Evolutionary conservation across 768 basidiomycete species (phyloP), one percentile per base, ranked within the genome.

Genomic region (Austroboletus festivus): DNA sequence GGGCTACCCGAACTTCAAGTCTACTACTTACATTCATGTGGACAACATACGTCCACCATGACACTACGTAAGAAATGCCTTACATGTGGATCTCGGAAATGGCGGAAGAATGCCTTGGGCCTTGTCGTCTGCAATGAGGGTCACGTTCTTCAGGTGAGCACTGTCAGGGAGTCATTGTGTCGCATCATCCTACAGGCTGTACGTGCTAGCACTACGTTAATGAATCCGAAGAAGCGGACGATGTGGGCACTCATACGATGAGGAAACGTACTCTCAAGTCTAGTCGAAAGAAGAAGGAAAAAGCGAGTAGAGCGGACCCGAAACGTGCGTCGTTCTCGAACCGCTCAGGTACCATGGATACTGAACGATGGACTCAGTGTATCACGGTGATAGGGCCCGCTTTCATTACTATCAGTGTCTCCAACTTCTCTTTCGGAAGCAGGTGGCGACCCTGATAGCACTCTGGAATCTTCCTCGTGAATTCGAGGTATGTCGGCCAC

Each of bases 41-140:
- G 31, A 15, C 3, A 7, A 10, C 31, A 12, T 28, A 28, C 31
- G 7, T 33, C 31, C 31, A n/a, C 7, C 53, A 59, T 87, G 86
- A 77, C 81, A 4, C 79, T 76, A 15, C 77, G 81, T 46, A 75
- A 73, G 53, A 78, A 80, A 38, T 95, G 93, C 61, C 74, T 80
- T 0, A 77, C 85, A 19, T 96, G 93, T 61, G 83, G 87, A 9
- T 93, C 92, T 20, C 81, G 79, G 42, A 80, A 85, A 63, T 96
- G 92, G 92, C 82, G 89, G 58, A 93, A 90, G 61, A 89, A 92
- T 11, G 77, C 83, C 1, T 86, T 83, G 30, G 93, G 93, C 1
- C 73, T 86, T 37, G 78, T 93, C 37, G 83, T 85, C 2, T 96
- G 93, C 67, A 87, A 83, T 55, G 93, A 96, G 61, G 93, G 93